Base-by-base conservation (phyloP, 352 stramenopile genomes). In the Plasmopara viticola region DNA sequence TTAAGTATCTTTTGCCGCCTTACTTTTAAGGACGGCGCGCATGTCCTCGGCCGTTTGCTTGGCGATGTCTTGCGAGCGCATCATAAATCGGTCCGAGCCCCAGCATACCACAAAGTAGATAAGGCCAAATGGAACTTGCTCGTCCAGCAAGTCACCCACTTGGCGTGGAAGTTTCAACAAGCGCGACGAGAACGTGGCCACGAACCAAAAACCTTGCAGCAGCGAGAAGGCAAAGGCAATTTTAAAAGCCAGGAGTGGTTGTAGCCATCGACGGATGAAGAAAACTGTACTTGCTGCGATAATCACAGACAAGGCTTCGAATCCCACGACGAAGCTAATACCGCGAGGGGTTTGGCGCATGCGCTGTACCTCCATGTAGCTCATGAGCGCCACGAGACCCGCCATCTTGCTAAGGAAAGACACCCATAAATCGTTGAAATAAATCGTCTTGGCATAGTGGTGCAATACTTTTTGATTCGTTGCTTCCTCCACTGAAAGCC, bases 371-470 rank as follows among this genome's bases (percentile, higher is more conserved):
- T 77, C 63, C 40, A 90, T 37, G 48, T 62, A 70, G 52, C 66
- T 72, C 70, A 92, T 86, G 56, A 88, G 59, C 51, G 65, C 62
- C 49, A 92, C 74, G 39, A 90, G 69, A 0, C 64, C 75, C 10
- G 74, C 69, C 62, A 89, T 81, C 52, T 90, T 92, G 66, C 70
- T 78, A 35, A 92, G 40, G 54, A 92, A 90, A n/a, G 73, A 80
- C 44, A 84, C 77, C 81, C 81, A 92, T 30, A 88, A 59, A 56
- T 87, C 77, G 53, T 92, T 92, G 55, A 92, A 92, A 68, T 90
- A 86, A 30, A 90, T 66, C 6, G 81, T 92, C 74, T 87, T 92
- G 50, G 72, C 74, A 55, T 87, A 87, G 56, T 92, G 81, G 18
- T 78, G 79, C 59, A 86, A 55, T 35, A 90, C 75, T 39, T 87